Base-by-base conservation (phyloP, 2,329 filamentous ascomycete genomes). In the Fusarium longipes region DNA sequence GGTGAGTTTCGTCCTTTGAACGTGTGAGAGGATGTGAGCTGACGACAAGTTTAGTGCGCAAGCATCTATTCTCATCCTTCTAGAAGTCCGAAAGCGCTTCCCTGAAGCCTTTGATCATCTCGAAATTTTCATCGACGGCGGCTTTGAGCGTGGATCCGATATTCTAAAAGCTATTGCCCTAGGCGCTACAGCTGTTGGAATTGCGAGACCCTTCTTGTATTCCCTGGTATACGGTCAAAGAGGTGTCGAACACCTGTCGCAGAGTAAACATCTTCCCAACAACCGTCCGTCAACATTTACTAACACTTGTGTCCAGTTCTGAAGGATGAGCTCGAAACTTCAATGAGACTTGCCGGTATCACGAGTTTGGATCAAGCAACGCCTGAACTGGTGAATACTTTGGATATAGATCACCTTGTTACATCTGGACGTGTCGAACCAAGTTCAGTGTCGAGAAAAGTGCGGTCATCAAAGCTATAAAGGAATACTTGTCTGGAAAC, bases 81-180 rank as follows among this genome's bases (percentile, higher is more conserved):
- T 87, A 4, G 84, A 87, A 66, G 79, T 87, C 15, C 82, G 86
- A 15, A 80, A 74, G 33, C 71, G 73, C 14, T 86, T 80, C 53
- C 84, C 84, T 0, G 81, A 84, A 57, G 79, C 83, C 1, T 83
- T 84, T 59, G 77, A 78, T 27, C 77, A 77, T 44, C 78, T 87
- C 68, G 83, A 87, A 59, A 76, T 87, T 2, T 84, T 83, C 44
- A 78, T 87, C 24, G 84, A 87, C 56, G 83, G 84, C 30, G 85
- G 84, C 2, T 82, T 87, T 51, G 79, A 81, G 27, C 80, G 84
- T 6, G 85, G 84, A 0, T 83, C 82, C 0, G 85, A 87, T 63
- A 82, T 87, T 6, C 77, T 87, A 24, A 87, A 87, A 65, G 82
- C 82, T 4, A 72, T 87, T 9, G 82, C 82, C 24, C 74, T 87